Percentiles rank a stretch among this genome's conserved stretches.
These are phyloP conservation scores for Rhizoclosmatium sp. DNA, from an alignment of 192 early-diverging fungal species.

Conservation along the genomic window DNA sequence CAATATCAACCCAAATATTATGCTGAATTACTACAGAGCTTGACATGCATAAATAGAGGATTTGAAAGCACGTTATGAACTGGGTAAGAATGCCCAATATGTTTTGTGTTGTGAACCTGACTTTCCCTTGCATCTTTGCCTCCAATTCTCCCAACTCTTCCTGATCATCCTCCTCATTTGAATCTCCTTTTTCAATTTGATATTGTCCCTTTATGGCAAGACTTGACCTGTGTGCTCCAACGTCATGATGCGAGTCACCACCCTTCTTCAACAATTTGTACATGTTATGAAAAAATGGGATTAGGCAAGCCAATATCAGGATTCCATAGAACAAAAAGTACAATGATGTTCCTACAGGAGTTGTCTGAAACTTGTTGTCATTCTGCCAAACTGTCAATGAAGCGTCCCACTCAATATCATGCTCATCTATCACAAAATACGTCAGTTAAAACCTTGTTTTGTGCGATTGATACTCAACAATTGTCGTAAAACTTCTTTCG, in stretches of 20 bases:
- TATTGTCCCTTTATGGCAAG: neutral
- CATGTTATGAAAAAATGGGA: constrained; percentile 17
- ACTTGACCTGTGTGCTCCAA: neutral
- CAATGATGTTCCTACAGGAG: neutral
- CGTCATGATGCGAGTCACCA: neutral
- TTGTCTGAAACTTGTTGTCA: neutral
- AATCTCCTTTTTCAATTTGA: no score
- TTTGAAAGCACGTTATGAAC: constrained; percentile 18
- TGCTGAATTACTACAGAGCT: constrained; percentile 8
- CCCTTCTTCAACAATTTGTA: neutral
- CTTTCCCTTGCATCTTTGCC: neutral
- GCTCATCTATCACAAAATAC: neutral
- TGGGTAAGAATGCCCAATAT: constrained; percentile 17
- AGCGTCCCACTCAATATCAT: neutral
- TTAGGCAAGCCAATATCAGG: neutral
- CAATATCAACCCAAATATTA: neutral
- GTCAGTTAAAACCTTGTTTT: neutral
- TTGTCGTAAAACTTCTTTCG: neutral
- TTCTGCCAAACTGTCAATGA: constrained; percentile 6
- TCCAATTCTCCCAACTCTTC: neutral
- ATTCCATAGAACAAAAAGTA: constrained; percentile 7
- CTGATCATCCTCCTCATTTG: neutral
- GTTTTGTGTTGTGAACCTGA: constrained; percentile 11
- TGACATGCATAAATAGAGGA: constrained; percentile 12
- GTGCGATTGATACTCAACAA: neutral